Percentiles rank a stretch among this genome's conserved stretches.
Evolutionary conservation across 2,329 filamentous ascomycete species (phyloP).

Genomic region (Teratosphaeria destructans): DNA sequence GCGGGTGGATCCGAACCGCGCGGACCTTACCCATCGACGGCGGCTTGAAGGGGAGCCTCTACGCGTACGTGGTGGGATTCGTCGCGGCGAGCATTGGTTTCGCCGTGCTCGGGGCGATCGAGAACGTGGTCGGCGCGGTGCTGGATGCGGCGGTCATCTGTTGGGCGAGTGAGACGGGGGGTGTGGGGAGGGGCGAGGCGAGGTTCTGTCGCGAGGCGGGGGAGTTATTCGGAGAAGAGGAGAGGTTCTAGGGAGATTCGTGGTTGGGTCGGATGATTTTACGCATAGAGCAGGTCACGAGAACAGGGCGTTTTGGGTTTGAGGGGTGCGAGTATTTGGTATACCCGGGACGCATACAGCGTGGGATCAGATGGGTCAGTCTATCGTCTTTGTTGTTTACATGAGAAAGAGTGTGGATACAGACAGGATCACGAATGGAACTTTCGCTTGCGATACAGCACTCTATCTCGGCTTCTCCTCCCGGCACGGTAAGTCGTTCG

Average conservation of each 20-base stretch:
- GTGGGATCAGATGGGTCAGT: neutral
- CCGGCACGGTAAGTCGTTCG: no score
- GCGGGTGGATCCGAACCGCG: constrained; percentile 92
- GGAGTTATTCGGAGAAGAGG: constrained; percentile 64
- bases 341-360: neutral
- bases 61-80: constrained; percentile 87
- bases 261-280: neutral
- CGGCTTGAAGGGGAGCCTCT: constrained; percentile 62
- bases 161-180: constrained; percentile 77
- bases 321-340: neutral
- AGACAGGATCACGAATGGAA: no score
- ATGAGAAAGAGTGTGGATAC: no score
- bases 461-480: no score
- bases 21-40: constrained; percentile 57
- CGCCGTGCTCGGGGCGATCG: constrained; percentile 58
- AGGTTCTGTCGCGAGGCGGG: constrained; percentile 89
- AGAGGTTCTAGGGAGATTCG: neutral
- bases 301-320: neutral
- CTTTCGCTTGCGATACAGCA: no score
- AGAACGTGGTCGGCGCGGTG: constrained; percentile 28
- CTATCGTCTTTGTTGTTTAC: neutral
- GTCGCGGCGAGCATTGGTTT: constrained; percentile 92
- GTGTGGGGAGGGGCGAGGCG: constrained; percentile 49
- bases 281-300: neutral
- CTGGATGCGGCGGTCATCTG: constrained; percentile 63